These are phyloP conservation scores for Chaetomiaceae sp. DNA, from an alignment of 2,329 filamentous ascomycete genomes.

Conservation along the genomic window DNA sequence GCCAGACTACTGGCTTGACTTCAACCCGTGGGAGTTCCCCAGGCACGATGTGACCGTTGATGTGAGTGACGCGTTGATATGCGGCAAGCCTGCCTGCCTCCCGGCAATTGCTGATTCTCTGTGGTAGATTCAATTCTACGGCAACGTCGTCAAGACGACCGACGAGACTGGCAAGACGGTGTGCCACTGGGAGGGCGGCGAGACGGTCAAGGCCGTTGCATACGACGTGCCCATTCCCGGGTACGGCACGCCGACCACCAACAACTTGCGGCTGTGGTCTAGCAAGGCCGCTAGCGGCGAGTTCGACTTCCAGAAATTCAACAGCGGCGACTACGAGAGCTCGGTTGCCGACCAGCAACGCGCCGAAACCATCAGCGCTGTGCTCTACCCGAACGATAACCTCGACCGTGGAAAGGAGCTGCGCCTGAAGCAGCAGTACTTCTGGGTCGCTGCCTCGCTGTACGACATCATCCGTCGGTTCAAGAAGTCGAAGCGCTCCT, in stretches of 20 bases:
- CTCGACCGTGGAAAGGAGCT: constrained; percentile 95
- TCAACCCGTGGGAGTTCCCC: constrained; percentile 98
- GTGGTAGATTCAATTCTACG: constrained; percentile 96
- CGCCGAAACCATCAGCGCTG: constrained; percentile 97
- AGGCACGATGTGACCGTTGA: constrained; percentile 93
- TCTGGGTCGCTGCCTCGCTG: constrained; percentile 96
- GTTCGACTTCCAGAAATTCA: constrained; percentile 99
- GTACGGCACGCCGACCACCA: constrained; percentile 82
- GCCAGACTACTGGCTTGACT: constrained; percentile 98
- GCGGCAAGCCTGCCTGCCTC: background rate
- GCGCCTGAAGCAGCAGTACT: constrained; percentile 97
- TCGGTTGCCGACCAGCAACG: constrained; percentile 97
- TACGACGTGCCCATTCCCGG: constrained; percentile 92
- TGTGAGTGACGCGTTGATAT: constrained; percentile 38
- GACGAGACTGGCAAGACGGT: constrained; percentile 71
- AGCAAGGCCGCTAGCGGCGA: constrained; percentile 96
- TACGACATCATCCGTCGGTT: constrained; percentile 95
- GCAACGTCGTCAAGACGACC: constrained; percentile 66
- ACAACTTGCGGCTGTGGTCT: constrained; percentile 95
- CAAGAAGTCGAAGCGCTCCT: constrained; percentile 90
- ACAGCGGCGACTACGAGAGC: constrained; percentile 94
- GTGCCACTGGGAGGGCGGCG: constrained; percentile 82
- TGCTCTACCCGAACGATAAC: constrained; percentile 96
- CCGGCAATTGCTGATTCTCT: too few relatives aligned
- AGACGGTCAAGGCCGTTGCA: constrained; percentile 84